Evolutionary conservation across 129 eudicot species (phyloP), one percentile per base, ranked within the genome.

Genomic region (Escallonia herrerae): DNA sequence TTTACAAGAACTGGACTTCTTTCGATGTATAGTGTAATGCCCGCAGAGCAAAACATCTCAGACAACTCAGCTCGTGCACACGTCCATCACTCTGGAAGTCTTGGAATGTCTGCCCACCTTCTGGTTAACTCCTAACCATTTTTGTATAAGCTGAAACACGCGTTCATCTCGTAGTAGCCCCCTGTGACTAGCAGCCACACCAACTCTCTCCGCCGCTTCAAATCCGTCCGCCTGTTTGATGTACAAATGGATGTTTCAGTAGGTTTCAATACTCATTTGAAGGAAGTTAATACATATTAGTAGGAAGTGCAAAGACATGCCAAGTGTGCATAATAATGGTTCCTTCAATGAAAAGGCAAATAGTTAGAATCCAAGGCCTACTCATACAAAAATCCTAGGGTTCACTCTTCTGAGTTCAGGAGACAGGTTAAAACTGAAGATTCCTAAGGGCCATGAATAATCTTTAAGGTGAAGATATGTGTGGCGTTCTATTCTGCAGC

Each of bases 181-280:
- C 60, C 87, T 49, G 61, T 85, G 87, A 56, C 73, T 60, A 48
- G 61, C 82, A 38, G 57, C 10, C n/a, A 82, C 69, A 53, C 83
- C 87, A 4, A 74, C 80, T 73, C 87, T 76, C 56, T 76, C 87
- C 11, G 66, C 74, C 6, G 87, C 83, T 53, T 57, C 81, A 56
- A 76, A 82, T 66, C 75, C 77, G 67, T 85, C 91, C 1, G 84
- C 91, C 90, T 84, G 82, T 68, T 4, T 6, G 4, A 70, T 50
- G 60, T 38, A 15, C 41, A 46, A 43, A 38, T 39, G 4, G 14
- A 39, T 12, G 42, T 9, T 10, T 37, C 8, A 3, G 8, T 6
- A 42, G 43, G 12, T 7, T 15, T 55, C 49, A 39, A 52, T 49
- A 47, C 10, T 5, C 5, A 48, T 44, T 22, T 60, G 37, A 12